Evolutionary conservation across 257 asterid species (phyloP).

Genomic region (Primulina huaijiensis): DNA sequence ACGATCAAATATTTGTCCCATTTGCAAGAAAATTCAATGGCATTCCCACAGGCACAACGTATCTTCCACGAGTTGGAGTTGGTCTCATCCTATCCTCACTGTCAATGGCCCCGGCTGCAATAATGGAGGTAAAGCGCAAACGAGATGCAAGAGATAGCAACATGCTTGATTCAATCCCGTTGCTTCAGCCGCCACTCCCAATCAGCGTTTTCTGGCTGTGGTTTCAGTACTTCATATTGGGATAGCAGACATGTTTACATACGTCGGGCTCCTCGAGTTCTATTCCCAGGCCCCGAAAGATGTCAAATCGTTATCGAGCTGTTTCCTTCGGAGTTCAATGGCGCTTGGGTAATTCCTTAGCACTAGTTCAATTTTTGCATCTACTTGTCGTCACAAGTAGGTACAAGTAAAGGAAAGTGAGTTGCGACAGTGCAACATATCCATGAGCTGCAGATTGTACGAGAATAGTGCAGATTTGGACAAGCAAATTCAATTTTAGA

Average conservation of each 20-base stretch:
- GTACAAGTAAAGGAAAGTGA: constrained; percentile 56
- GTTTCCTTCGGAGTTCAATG: constrained; percentile 75
- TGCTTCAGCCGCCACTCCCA: constrained; percentile 55
- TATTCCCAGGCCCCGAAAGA: constrained; percentile 62
- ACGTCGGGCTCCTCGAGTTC: constrained; percentile 72
- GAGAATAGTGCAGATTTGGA: not conserved
- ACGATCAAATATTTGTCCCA: constrained; percentile 59
- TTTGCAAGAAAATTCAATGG: constrained; percentile 51
- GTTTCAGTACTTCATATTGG: constrained; percentile 77
- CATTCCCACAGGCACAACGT: constrained; percentile 61
- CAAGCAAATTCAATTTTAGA: too few relatives aligned
- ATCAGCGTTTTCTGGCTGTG: constrained; percentile 75
- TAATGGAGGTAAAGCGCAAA: constrained; percentile 60
- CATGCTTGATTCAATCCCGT: constrained; percentile 57
- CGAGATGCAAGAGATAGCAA: constrained; percentile 39
- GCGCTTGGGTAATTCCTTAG: constrained; percentile 65
- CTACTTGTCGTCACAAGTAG: constrained; percentile 57
- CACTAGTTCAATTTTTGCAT: constrained; percentile 51
- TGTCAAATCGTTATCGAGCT: constrained; percentile 62
- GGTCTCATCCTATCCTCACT: constrained; percentile 61
- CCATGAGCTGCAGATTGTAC: constrained; percentile 23
- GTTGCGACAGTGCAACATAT: constrained; percentile 7
- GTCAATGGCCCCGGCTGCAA: constrained; percentile 62
- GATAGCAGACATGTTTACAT: constrained; percentile 77
- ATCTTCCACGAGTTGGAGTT: constrained; percentile 70